A percentile compares a stretch with the other conserved stretches of the same genome.
Evolutionary conservation across 768 basidiomycete genomes (phyloP).

Genomic region (Thelephora aurantiotincta): DNA sequence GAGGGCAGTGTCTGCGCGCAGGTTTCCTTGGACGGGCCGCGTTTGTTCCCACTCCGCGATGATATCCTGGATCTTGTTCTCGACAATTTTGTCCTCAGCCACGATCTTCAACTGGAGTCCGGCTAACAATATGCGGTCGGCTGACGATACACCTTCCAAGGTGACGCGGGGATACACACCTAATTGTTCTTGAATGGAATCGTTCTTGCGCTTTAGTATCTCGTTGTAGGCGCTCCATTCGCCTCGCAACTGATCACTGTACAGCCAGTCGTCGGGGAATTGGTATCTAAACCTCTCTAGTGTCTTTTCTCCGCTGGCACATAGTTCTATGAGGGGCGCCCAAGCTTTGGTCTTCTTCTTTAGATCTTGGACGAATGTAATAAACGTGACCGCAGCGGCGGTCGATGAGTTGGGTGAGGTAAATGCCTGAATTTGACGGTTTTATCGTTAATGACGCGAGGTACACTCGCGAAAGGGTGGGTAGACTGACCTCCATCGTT

Average conservation of each 20-base stretch:
- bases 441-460: too few species aligned
- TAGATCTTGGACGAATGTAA: constrained; percentile 98
- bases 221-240: constrained; percentile 99
- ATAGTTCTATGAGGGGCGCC: constrained; percentile 92
- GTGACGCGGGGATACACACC: constrained; percentile 33
- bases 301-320: constrained; percentile 91
- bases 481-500: too few species aligned
- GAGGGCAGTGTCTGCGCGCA: constrained; percentile 92
- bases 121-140: constrained; percentile 29
- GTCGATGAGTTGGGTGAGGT: constrained; percentile 75
- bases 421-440: neutral
- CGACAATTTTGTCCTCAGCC: constrained; percentile 97
- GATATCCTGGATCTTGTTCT: constrained; percentile 88
- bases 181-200: constrained; percentile 95
- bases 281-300: constrained; percentile 94
- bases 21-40: constrained; percentile 91
- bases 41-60: constrained; percentile 90
- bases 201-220: constrained; percentile 94
- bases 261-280: constrained; percentile 95
- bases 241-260: constrained; percentile 91
- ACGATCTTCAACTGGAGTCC: constrained; percentile 98
- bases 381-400: constrained; percentile 95
- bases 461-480: too few species aligned
- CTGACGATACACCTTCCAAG: neutral
- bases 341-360: constrained; percentile 95